These are phyloP conservation scores for Triticum monococcum DNA, from an alignment of 176 grass and related monocot genomes.

Conservation along the genomic window DNA sequence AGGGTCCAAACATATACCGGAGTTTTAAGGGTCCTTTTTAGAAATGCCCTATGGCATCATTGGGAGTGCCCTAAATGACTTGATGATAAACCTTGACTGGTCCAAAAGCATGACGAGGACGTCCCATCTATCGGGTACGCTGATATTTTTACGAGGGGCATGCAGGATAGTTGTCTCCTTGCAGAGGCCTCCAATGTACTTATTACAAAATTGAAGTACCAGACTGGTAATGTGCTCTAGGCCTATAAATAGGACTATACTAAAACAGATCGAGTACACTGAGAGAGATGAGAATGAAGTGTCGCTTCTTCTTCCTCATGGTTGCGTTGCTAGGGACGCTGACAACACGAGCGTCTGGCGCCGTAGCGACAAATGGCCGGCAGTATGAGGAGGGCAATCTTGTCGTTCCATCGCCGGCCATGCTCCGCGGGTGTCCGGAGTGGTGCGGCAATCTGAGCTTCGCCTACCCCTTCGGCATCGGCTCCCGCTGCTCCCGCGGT, in stretches of 20 bases:
- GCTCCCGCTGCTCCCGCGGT: slow-evolving; percentile 11
- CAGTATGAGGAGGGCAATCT: not conserved
- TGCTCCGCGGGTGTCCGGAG: not conserved
- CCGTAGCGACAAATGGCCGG: not conserved
- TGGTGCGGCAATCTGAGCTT: slow-evolving; percentile 30
- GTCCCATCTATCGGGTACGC: too few species aligned
- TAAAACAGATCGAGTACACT: not conserved
- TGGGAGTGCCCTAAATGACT: too few species aligned
- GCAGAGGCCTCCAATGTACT: not conserved
- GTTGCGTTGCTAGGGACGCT: not conserved
- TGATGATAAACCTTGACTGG: too few species aligned
- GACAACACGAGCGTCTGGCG: not conserved
- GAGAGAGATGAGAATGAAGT: not conserved
- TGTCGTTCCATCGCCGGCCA: not conserved
- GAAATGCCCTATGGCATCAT: too few species aligned
- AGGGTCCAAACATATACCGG: too few species aligned
- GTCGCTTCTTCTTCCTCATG: not conserved
- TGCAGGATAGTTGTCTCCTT: too few species aligned
- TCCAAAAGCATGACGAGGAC: too few species aligned
- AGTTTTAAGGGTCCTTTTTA: too few species aligned
- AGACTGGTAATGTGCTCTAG: not conserved
- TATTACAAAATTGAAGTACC: not conserved
- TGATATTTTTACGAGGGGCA: too few species aligned
- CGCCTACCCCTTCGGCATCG: slow-evolving; percentile 35
- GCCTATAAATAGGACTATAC: not conserved